Conservation (phyloP, 1,284 basidiomycete genomes). For the Heterobasidion parviporum region DNA sequence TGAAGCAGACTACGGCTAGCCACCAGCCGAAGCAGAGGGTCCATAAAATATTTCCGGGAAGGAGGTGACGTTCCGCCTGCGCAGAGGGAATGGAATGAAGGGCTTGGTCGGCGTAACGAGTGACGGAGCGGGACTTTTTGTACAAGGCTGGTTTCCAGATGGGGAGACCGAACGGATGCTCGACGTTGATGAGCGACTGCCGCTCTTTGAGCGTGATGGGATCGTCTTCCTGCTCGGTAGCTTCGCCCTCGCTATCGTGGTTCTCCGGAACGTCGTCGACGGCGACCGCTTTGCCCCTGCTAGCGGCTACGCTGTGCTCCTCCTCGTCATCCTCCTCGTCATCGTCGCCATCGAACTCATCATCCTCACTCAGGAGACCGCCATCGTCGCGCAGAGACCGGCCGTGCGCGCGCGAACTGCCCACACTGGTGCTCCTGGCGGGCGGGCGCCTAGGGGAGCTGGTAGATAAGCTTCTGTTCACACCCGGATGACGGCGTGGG, state of each 20-base stretch:
- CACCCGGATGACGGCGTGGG: constrained; percentile 29
- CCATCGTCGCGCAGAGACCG: constrained; percentile 37
- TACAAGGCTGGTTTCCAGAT: constrained; percentile 99
- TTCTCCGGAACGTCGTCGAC: constrained; percentile 14
- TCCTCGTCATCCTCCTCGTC: constrained; percentile 15
- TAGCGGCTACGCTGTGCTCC: constrained; percentile 21
- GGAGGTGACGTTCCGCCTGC: constrained; percentile 83
- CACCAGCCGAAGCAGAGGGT: constrained; percentile 84
- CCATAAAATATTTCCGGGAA: constrained; percentile 95
- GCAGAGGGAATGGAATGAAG: constrained; percentile 90
- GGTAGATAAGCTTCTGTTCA: constrained; percentile 39
- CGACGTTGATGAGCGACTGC: constrained; percentile 97
- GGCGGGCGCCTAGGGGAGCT: constrained; percentile 36
- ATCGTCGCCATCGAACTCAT: constrained; percentile 18
- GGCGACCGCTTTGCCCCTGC: constrained; percentile 19
- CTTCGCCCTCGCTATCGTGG: constrained; percentile 15
- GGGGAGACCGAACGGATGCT: constrained; percentile 97
- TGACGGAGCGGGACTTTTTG: constrained; percentile 96
- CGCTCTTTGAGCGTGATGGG: constrained; percentile 94
- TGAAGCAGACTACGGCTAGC: constrained; percentile 71
- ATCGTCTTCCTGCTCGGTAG: constrained; percentile 56
- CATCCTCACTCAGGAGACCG: constrained; percentile 37
- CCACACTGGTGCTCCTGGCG: constrained; percentile 51
- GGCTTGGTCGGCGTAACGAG: constrained; percentile 91
- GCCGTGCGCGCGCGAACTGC: constrained; percentile 41